A percentile compares a stretch with the other conserved stretches of the same genome.
These are phyloP conservation scores for Seminavis robusta DNA, from an alignment of 108 stramenopile species.

Conservation along the genomic window DNA sequence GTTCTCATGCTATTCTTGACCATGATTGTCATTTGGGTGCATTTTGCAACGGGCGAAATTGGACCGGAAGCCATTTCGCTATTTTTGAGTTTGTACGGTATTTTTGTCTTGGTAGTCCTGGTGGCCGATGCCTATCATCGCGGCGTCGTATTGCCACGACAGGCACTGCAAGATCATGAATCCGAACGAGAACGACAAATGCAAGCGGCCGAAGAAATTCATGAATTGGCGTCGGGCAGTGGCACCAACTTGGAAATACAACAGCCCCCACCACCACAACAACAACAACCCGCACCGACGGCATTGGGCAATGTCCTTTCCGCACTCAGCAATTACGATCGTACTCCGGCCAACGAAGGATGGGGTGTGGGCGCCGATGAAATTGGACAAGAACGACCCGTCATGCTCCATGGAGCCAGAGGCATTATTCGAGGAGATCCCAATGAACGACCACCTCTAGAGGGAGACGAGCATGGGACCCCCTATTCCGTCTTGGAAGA, in stretches of 20 bases:
- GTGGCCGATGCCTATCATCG: slow-evolving; percentile 87
- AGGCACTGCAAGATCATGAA: slow-evolving; percentile 22
- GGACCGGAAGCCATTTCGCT: slow-evolving; percentile 50
- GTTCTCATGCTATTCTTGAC: slow-evolving; percentile 63
- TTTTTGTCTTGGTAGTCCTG: slow-evolving; percentile 74
- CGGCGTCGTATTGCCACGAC: slow-evolving; percentile 71
- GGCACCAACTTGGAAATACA: not conserved
- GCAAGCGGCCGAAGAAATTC: slow-evolving; percentile 25
- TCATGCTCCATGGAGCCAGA: slow-evolving; percentile 63
- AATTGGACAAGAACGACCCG: slow-evolving; percentile 43
- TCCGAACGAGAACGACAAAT: slow-evolving; percentile 38
- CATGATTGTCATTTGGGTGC: slow-evolving; percentile 51
- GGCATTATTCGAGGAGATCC: slow-evolving; percentile 47
- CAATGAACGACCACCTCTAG: slow-evolving; percentile 11
- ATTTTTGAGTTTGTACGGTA: slow-evolving; percentile 58
- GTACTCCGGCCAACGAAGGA: slow-evolving; percentile 6
- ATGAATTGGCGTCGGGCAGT: not conserved
- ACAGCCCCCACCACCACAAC: not conserved
- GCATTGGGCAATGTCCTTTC: slow-evolving; percentile 49
- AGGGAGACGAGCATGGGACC: slow-evolving; percentile 12
- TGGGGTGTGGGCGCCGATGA: slow-evolving; percentile 18
- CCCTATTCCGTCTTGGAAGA: slow-evolving; percentile 40
- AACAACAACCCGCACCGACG: not conserved
- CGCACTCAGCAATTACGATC: slow-evolving; percentile 80
- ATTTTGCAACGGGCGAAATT: slow-evolving; percentile 45